These are phyloP conservation scores for Dysphania ambrosioides DNA, from an alignment of 148 eudicot genomes.

Conservation along the genomic window DNA sequence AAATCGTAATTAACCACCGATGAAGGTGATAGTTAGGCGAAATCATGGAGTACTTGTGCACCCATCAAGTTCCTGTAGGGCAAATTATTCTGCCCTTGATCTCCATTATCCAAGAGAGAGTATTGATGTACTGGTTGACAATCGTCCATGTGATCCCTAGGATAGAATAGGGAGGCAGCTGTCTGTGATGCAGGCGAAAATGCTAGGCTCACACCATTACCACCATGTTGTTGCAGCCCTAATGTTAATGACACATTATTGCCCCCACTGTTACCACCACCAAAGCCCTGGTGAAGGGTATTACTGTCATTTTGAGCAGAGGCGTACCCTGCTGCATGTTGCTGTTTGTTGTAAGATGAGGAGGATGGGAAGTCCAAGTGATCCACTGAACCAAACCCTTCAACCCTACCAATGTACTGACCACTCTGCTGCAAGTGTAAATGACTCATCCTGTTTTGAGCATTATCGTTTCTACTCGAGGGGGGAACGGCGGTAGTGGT, in stretches of 20 bases:
- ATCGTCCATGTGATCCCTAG: slow-evolving; percentile 57
- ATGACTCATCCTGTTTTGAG: not conserved
- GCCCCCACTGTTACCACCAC: slow-evolving; percentile 32
- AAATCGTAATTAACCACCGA: not conserved
- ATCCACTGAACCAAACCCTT: slow-evolving; percentile 46
- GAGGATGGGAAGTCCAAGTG: slow-evolving; percentile 47
- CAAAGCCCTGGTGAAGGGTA: slow-evolving; percentile 34
- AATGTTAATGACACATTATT: slow-evolving; percentile 67
- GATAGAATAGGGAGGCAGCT: slow-evolving; percentile 51
- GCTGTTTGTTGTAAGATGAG: slow-evolving; percentile 50
- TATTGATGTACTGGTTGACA: slow-evolving; percentile 52
- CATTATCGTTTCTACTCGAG: not conserved
- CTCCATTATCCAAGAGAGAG: slow-evolving; percentile 65
- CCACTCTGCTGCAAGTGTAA: slow-evolving; percentile 25
- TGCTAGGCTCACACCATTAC: slow-evolving; percentile 61
- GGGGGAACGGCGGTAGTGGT: slow-evolving; percentile 13
- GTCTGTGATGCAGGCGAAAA: slow-evolving; percentile 41
- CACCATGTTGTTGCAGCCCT: slow-evolving; percentile 84
- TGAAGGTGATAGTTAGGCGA: slow-evolving; percentile 35
- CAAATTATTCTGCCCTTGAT: slow-evolving; percentile 54
- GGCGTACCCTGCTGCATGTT: slow-evolving; percentile 27
- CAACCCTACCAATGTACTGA: slow-evolving; percentile 43
- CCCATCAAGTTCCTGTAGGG: slow-evolving; percentile 91
- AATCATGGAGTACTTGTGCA: slow-evolving; percentile 87
- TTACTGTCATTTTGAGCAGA: slow-evolving; percentile 22